Conservation (phyloP, 352 stramenopile genomes). For the Phytophthora citrophthora region DNA sequence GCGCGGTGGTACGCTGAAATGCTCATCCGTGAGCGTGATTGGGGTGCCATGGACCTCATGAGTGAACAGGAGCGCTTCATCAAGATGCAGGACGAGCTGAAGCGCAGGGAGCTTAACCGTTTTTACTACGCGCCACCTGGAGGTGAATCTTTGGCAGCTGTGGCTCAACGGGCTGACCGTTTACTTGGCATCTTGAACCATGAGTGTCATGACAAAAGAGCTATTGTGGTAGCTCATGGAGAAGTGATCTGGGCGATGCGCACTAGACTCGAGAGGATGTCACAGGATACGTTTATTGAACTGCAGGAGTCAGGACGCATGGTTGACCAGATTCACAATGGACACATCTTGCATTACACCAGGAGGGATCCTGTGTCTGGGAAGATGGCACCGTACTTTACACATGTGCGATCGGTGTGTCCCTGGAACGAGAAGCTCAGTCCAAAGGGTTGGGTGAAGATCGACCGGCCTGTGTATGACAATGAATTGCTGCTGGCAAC, state of each 20-base stretch:
- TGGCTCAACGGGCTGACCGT: slow-evolving; percentile 83
- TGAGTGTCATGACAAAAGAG: slow-evolving; percentile 77
- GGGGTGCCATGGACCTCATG: slow-evolving; percentile 91
- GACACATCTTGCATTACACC: slow-evolving; percentile 90
- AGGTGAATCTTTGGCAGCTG: slow-evolving; percentile 82
- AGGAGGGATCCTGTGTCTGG: slow-evolving; percentile 74
- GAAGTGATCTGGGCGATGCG: slow-evolving; percentile 93
- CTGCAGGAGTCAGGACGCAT: slow-evolving; percentile 84
- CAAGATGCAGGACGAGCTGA: slow-evolving; percentile 91
- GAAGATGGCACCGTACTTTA: slow-evolving; percentile 86
- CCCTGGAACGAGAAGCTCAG: slow-evolving; percentile 91
- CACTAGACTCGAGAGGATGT: slow-evolving; percentile 88
- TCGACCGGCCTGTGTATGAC: slow-evolving; percentile 88
- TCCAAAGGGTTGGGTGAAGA: slow-evolving; percentile 90
- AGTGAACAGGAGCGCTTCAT: slow-evolving; percentile 86
- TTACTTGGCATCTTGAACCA: slow-evolving; percentile 82
- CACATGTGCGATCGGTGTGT: slow-evolving; percentile 89
- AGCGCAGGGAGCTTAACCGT: slow-evolving; percentile 78
- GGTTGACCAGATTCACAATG: slow-evolving; percentile 92
- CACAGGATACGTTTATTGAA: slow-evolving; percentile 88
- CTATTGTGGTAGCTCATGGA: slow-evolving; percentile 87
- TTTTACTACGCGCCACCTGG: slow-evolving; percentile 90
- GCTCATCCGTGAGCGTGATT: slow-evolving; percentile 89
- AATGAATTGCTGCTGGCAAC: slow-evolving; percentile 88
- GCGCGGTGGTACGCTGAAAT: slow-evolving; percentile 89